Conservation (phyloP, 164 flowering plant genomes). For the Magnolia sinica region DNA sequence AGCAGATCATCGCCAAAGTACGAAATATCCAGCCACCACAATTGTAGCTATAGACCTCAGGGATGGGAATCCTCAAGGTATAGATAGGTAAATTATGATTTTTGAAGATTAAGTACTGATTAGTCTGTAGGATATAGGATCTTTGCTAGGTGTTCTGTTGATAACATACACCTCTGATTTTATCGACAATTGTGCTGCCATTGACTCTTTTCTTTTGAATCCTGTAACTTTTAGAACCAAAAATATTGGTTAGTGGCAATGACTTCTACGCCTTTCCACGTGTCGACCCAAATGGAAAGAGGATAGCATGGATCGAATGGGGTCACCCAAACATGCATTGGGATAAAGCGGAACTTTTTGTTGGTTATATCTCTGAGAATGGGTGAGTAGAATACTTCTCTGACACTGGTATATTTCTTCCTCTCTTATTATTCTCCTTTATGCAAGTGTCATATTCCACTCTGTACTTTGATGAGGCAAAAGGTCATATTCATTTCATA, state of each 20-base stretch:
- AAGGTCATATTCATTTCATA: not conserved
- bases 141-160: not conserved
- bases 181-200: not conserved
- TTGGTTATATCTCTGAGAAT: conserved; percentile 72
- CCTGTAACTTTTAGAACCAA: conserved; percentile 57
- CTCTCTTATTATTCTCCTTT: not conserved
- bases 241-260: conserved; percentile 68
- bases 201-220: conserved; percentile 2
- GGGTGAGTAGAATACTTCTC: conserved; percentile 52
- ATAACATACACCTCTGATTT: not conserved
- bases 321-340: conserved; percentile 97
- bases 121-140: not conserved
- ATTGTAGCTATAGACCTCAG: conserved; percentile 55
- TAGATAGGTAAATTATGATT: not conserved
- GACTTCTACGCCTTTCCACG: conserved; percentile 98
- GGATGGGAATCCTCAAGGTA: conserved; percentile 52
- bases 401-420: not conserved
- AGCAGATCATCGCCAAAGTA: conserved; percentile 70
- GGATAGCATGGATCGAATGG: conserved; percentile 94
- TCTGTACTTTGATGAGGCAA: not conserved
- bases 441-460: not conserved
- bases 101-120: not conserved
- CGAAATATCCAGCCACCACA: conserved; percentile 54
- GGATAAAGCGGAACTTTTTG: conserved; percentile 96
- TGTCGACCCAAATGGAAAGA: conserved; percentile 61